These are phyloP conservation scores for Russula vinacea DNA, from an alignment of 768 basidiomycete species.

Conservation along the genomic window DNA sequence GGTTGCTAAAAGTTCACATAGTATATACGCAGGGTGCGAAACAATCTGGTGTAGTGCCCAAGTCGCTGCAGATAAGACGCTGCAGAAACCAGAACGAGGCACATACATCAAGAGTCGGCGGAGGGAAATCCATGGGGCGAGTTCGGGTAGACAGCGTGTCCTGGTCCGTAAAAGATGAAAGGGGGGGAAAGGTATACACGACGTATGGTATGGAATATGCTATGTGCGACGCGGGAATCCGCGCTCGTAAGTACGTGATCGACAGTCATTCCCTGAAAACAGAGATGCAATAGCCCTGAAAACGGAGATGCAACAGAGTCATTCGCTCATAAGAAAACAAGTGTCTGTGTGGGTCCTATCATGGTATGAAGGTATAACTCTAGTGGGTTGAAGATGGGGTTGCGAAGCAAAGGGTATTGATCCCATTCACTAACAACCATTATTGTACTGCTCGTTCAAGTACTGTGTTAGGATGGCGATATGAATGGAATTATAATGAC, in stretches of 20 bases:
- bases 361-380: constrained; percentile 16
- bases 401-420: not conserved
- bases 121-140: not conserved
- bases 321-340: constrained; percentile 11
- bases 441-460: constrained; percentile 9
- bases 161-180: constrained; percentile 2
- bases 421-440: constrained; percentile 17
- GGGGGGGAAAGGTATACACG: constrained; percentile 22
- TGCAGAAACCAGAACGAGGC: not conserved
- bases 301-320: constrained; percentile 9
- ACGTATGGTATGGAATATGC: constrained; percentile 23
- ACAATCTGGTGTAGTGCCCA: not conserved
- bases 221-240: not conserved
- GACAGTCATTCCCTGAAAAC: constrained; percentile 8
- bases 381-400: constrained; percentile 12
- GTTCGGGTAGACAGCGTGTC: not conserved
- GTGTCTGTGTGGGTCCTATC: constrained; percentile 16
- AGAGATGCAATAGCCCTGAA: constrained; percentile 1
- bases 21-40: constrained; percentile 8
- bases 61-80: not conserved
- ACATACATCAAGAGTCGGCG: constrained; percentile 1
- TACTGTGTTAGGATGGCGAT: not conserved
- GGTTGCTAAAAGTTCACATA: constrained; percentile 8
- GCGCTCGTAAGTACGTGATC: constrained; percentile 25
- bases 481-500: not conserved